These are phyloP conservation scores for Achaetomiella virescens DNA, from an alignment of 495 filamentous ascomycete species.

Conservation along the genomic window DNA sequence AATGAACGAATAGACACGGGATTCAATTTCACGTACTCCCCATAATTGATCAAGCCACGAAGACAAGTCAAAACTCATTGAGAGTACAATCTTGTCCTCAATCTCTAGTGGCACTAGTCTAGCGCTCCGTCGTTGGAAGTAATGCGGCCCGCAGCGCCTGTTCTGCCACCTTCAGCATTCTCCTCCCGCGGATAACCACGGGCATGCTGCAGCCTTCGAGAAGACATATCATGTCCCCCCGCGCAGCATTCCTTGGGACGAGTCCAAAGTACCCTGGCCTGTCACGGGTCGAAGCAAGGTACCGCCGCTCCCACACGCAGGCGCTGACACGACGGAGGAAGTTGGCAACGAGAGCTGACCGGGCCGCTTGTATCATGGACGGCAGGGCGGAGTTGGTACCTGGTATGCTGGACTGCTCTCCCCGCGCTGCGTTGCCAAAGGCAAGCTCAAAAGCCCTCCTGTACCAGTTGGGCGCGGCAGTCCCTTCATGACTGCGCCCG, in stretches of 20 bases:
- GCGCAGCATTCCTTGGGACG: not conserved
- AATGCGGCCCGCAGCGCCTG: not conserved
- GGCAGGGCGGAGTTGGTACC: no score
- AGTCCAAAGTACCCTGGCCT: not conserved
- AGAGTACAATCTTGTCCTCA: no score
- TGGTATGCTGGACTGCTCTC: not conserved
- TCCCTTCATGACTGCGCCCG: not conserved
- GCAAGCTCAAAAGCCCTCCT: not conserved
- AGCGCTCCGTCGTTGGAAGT: no score
- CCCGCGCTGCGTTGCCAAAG: not conserved
- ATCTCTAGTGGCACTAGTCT: no score
- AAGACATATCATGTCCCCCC: not conserved
- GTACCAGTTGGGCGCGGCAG: not conserved
- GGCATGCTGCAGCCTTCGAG: not conserved
- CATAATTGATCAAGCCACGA: no score
- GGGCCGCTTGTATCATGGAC: no score
- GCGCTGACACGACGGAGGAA: not conserved
- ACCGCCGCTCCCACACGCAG: not conserved
- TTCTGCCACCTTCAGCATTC: not conserved
- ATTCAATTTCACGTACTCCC: no score
- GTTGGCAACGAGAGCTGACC: not conserved
- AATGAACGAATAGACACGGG: no score
- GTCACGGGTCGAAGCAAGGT: not conserved
- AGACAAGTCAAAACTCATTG: no score
- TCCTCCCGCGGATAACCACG: not conserved